Percentiles rank a stretch among this genome's conserved stretches.
Conservation (phyloP, 1,284 basidiomycete species). For the Coniferiporia weirii region DNA sequence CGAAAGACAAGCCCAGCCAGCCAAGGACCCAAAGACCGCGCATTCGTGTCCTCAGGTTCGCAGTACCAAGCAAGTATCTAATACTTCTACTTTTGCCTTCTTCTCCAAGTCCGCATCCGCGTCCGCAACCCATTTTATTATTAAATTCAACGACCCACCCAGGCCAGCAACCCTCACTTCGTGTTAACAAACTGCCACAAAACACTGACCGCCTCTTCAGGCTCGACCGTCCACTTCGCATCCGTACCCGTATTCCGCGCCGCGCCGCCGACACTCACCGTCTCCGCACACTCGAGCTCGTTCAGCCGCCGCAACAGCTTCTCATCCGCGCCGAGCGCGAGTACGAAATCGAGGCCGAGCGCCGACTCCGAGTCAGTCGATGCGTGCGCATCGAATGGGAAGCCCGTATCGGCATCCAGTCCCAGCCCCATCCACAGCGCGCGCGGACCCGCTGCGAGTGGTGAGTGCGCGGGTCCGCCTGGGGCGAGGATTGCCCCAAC, state of each 20-base stretch:
- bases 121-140: too few species aligned
- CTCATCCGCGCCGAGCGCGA: conserved; percentile 70
- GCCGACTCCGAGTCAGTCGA: conserved; percentile 38
- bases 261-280: conserved; percentile 51
- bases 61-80: too few species aligned
- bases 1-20: too few species aligned
- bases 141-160: too few species aligned
- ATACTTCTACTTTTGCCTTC: too few species aligned
- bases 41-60: too few species aligned
- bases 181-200: conserved; percentile 34
- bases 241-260: conserved; percentile 54
- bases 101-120: too few species aligned
- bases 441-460: conserved; percentile 27
- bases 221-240: conserved; percentile 64
- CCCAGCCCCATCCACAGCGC: conserved; percentile 19
- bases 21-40: too few species aligned
- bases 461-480: conserved; percentile 54
- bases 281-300: conserved; percentile 67
- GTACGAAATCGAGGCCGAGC: conserved; percentile 53
- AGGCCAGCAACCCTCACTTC: neutral
- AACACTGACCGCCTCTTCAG: conserved; percentile 34
- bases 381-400: conserved; percentile 27
- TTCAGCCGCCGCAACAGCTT: conserved; percentile 67
- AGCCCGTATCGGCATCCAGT: conserved; percentile 30
- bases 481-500: conserved; percentile 71